These are phyloP conservation scores for Diospyros kaki DNA, from an alignment of 148 eudicot genomes.

Conservation along the genomic window DNA sequence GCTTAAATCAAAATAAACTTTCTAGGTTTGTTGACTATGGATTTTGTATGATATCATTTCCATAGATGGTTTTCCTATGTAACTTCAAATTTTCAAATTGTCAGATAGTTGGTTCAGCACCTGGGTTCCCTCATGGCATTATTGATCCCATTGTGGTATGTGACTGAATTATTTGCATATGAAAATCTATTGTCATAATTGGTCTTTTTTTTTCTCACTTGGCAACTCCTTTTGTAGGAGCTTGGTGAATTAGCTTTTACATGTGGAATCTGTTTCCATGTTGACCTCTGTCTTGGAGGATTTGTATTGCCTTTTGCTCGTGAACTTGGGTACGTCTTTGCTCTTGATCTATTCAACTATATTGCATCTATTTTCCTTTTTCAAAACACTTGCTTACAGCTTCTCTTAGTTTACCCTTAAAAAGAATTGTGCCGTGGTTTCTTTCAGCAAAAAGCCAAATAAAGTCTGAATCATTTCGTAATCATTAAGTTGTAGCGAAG, in stretches of 20 bases:
- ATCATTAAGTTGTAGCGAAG: not conserved
- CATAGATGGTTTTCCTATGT: constrained; percentile 1
- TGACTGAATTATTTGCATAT: not conserved
- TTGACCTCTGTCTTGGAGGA: constrained; percentile 99
- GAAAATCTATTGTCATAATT: constrained; percentile 3
- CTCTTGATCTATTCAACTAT: not conserved
- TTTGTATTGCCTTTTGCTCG: constrained; percentile 97
- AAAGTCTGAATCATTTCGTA: not conserved
- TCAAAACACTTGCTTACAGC: constrained; percentile 4
- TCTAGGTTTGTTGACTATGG: constrained; percentile 5
- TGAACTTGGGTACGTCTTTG: constrained; percentile 70
- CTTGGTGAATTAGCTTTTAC: constrained; percentile 76
- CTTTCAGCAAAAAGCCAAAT: not conserved
- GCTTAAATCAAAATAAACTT: not conserved
- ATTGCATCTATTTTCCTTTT: not conserved
- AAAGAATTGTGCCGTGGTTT: not conserved
- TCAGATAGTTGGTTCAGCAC: constrained; percentile 98
- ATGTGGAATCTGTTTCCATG: constrained; percentile 80
- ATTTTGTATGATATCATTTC: constrained; percentile 6
- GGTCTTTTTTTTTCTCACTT: constrained; percentile 10
- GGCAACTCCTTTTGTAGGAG: constrained; percentile 49
- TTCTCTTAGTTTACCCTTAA: not conserved
- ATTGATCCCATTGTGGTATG: constrained; percentile 90
- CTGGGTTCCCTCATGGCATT: constrained; percentile 97
- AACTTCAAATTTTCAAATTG: constrained; percentile 16